Percentiles rank a stretch among this genome's conserved stretches.
Evolutionary conservation across 495 filamentous ascomycete genomes (phyloP).

Genomic region (Recurvomyces mirabilis): DNA sequence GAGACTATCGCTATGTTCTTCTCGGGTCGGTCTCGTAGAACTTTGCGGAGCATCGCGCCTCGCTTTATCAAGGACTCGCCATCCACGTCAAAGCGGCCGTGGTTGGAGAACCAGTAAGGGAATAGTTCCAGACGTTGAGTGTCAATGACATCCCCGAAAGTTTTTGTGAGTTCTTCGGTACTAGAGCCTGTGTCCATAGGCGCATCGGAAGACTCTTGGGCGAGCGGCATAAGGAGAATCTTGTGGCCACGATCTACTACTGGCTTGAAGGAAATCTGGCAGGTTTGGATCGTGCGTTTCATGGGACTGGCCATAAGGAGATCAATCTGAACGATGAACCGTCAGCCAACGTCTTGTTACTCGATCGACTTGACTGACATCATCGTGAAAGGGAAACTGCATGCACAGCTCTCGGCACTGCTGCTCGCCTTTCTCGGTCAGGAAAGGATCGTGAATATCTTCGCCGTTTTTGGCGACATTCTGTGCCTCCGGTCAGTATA

Average conservation of each 20-base stretch:
- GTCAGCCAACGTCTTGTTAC: no score
- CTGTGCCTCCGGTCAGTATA: no score
- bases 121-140: background rate
- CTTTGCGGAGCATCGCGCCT: background rate
- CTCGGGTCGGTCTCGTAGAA: conserved; percentile 1
- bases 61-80: background rate
- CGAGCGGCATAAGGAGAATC: conserved; percentile 5
- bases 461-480: background rate
- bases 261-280: conserved; percentile 2
- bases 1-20: conserved; percentile 5
- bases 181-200: conserved; percentile 5
- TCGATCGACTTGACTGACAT: no score
- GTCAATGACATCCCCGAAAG: conserved; percentile 2
- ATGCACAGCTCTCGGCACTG: background rate
- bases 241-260: background rate
- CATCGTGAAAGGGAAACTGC: conserved; percentile 3
- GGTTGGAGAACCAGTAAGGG: conserved; percentile 2
- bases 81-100: background rate
- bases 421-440: conserved; percentile 1
- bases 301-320: conserved; percentile 7
- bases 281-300: conserved; percentile 8
- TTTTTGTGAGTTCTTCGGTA: background rate
- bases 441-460: conserved; percentile 5
- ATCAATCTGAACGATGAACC: no score
- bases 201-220: conserved; percentile 5